Evolutionary conservation across 306 rosid genomes (phyloP).

Genomic region (Prunus mume): DNA sequence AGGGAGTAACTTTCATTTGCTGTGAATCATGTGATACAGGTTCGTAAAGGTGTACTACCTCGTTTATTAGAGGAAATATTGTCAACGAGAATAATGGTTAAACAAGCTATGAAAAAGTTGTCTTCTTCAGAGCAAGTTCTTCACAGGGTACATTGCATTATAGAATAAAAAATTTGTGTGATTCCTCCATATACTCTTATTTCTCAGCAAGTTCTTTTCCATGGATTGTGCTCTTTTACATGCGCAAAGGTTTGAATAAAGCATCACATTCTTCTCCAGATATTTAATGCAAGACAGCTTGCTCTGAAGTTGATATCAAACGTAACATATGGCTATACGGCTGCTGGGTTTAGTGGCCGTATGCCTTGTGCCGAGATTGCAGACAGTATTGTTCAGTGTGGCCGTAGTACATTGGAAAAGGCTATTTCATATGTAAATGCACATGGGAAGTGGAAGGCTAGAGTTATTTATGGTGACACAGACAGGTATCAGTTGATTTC

Average conservation of each 20-base stretch:
- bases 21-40: slow-evolving; percentile 42
- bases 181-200: slow-evolving; percentile 13
- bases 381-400: slow-evolving; percentile 94
- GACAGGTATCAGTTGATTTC: slow-evolving; percentile 59
- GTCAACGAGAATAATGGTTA: slow-evolving; percentile 92
- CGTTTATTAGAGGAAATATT: slow-evolving; percentile 87
- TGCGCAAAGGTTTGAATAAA: not conserved
- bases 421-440: slow-evolving; percentile 84
- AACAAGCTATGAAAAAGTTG: slow-evolving; percentile 82
- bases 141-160: slow-evolving; percentile 61
- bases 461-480: slow-evolving; percentile 93
- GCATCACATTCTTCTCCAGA: slow-evolving; percentile 44
- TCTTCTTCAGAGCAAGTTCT: slow-evolving; percentile 73
- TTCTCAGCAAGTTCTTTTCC: slow-evolving; percentile 4
- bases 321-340: slow-evolving; percentile 92
- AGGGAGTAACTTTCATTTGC: slow-evolving; percentile 1
- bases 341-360: slow-evolving; percentile 99
- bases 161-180: slow-evolving; percentile 8
- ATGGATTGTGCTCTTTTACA: not conserved
- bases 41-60: slow-evolving; percentile 80
- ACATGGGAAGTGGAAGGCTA: slow-evolving; percentile 84
- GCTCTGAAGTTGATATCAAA: slow-evolving; percentile 94
- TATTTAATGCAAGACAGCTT: slow-evolving; percentile 88
- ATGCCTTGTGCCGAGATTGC: slow-evolving; percentile 99
- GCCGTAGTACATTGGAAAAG: slow-evolving; percentile 80